Conservation (phyloP, 345 rosid species). For the Corymbia maculata region DNA sequence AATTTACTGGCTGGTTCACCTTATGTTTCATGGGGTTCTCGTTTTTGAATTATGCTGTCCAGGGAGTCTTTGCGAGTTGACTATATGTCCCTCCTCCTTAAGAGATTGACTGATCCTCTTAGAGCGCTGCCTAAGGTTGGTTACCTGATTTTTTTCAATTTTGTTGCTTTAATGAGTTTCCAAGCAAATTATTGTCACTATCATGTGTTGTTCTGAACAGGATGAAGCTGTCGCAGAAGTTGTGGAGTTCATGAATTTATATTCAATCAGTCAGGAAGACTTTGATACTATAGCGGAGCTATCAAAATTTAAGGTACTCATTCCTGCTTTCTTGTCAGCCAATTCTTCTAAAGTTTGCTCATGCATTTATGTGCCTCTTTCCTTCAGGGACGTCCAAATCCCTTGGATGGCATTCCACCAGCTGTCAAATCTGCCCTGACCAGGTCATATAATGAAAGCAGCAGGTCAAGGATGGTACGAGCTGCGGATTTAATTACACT, state of each 20-base stretch:
- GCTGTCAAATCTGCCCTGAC: constrained; percentile 89
- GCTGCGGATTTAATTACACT: constrained; percentile 81
- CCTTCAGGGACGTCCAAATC: constrained; percentile 64
- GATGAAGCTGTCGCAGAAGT: constrained; percentile 86
- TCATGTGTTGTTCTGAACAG: constrained; percentile 16
- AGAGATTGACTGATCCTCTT: constrained; percentile 74
- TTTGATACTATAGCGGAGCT: constrained; percentile 66
- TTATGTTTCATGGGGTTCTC: background rate
- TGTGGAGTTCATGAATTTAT: constrained; percentile 79
- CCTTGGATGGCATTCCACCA: constrained; percentile 76
- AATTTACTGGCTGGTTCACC: background rate
- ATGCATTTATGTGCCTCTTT: background rate
- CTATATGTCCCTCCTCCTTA: constrained; percentile 54
- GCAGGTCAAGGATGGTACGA: constrained; percentile 66
- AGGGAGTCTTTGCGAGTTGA: constrained; percentile 82
- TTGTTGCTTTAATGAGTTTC: background rate
- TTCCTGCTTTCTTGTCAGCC: background rate
- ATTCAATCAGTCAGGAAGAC: constrained; percentile 91
- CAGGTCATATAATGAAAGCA: constrained; percentile 66
- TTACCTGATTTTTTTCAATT: background rate
- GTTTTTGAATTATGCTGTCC: background rate
- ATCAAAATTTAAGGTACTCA: constrained; percentile 68
- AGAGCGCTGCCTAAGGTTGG: constrained; percentile 73
- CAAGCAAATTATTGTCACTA: background rate
- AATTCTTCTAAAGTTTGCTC: background rate